These are phyloP conservation scores for Alliaria petiolata DNA, from an alignment of 345 rosid species.

Conservation along the genomic window DNA sequence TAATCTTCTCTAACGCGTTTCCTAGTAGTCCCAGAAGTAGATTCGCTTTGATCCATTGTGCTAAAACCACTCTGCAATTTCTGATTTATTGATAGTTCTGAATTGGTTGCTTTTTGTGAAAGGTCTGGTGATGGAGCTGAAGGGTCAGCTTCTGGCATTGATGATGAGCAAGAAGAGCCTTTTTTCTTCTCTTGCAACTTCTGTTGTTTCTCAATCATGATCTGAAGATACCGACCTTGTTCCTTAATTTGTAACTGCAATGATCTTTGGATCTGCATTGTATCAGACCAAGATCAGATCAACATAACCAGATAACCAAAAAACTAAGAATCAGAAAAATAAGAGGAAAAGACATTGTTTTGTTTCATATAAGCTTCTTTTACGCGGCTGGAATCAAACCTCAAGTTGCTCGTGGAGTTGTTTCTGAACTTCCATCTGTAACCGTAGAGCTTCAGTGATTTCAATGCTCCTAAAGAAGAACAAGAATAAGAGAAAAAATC, in stretches of 20 bases:
- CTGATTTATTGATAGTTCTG: conserved; percentile 18
- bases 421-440: conserved; percentile 97
- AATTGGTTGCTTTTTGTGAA: conserved; percentile 16
- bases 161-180: conserved; percentile 36
- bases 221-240: conserved; percentile 34
- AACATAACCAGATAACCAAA: not conserved
- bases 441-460: conserved; percentile 69
- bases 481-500: not conserved
- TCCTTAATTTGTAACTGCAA: conserved; percentile 29
- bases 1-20: conserved; percentile 43
- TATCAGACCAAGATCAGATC: not conserved
- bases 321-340: not conserved
- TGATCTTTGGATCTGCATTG: conserved; percentile 27
- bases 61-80: not conserved
- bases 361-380: not conserved
- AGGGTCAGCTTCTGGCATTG: conserved; percentile 28
- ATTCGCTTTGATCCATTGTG: conserved; percentile 1
- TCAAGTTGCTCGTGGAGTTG: conserved; percentile 94
- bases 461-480: conserved; percentile 27
- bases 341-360: not conserved
- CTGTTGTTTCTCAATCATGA: conserved; percentile 72
- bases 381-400: conserved; percentile 37
- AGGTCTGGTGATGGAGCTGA: conserved; percentile 14
- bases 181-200: conserved; percentile 30
- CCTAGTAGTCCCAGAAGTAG: conserved; percentile 5